phyloP scores from a whole-genome alignment of 768 basidiomycete species.

The Rhodotorula sphaerocarpa region DNA sequence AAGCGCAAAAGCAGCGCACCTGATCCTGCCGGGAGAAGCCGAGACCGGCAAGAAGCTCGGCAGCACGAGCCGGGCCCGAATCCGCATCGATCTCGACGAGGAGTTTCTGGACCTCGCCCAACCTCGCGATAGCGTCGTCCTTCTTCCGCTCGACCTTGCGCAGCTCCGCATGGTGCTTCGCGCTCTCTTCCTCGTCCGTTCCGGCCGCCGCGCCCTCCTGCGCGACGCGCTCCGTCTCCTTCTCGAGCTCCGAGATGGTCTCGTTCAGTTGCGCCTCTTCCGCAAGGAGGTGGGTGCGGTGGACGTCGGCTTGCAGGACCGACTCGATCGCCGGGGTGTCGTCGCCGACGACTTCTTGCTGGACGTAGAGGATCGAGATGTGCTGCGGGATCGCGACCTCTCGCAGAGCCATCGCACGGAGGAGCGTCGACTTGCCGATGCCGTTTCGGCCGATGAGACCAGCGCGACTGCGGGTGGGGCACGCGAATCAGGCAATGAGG shows the following conservation, averaged over 20 bases:
- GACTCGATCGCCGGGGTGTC: conserved; percentile 86
- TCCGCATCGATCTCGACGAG: conserved; percentile 98
- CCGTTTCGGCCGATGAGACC: conserved; percentile 82
- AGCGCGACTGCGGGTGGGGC: conserved; percentile 50
- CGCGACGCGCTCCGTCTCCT: conserved; percentile 24
- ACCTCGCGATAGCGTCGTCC: conserved; percentile 48
- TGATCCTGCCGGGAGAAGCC: conserved; percentile 89
- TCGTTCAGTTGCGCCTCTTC: conserved; percentile 73
- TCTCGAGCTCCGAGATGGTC: conserved; percentile 48
- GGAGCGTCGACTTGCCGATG: conserved; percentile 93
- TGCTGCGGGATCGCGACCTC: conserved; percentile 84
- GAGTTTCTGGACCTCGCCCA: conserved; percentile 81
- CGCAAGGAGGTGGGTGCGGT: conserved; percentile 82
- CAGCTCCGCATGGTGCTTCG: conserved; percentile 26
- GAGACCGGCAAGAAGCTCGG: conserved; percentile 78
- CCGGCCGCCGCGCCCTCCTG: conserved; percentile 2
- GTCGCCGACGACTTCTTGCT: conserved; percentile 95
- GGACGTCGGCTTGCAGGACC: conserved; percentile 98
- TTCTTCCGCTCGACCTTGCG: conserved; percentile 42
- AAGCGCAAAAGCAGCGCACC: conserved; percentile 47
- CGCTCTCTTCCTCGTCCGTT: conserved; percentile 57
- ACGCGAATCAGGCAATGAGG: neutral
- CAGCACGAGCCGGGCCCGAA: conserved; percentile 89
- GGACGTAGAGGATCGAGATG: conserved; percentile 94
- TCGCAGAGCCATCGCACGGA: conserved; percentile 87